Base-by-base conservation (phyloP, 768 basidiomycete genomes). In the Symmetrospora coprosmae region DNA sequence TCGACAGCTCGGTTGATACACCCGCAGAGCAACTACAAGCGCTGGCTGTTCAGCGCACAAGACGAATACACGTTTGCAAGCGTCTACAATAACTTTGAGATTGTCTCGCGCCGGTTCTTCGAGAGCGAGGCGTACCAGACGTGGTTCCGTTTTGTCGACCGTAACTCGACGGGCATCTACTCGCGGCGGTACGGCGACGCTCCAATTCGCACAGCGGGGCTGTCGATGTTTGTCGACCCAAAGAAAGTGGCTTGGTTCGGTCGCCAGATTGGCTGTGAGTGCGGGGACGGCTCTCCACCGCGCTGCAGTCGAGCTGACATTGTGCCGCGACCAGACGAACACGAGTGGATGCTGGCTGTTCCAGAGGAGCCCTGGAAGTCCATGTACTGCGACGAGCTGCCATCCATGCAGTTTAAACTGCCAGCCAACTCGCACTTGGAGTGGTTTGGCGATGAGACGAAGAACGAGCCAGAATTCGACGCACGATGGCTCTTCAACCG, bases 221-320 rank as follows among this genome's bases (percentile, higher is more conserved):
- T 46, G n/a, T 46, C 43, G 8, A 46, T 46, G 43, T 46, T 46
- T 46, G 43, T 46, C 9, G 43, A 46, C 21, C 43, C 43, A 7
- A 25, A 46, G n/a, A 46, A 46, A 21, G 43, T 46, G 27, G 43
- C 43, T 46, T 46, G 43, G 43, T 46, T 46, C 43, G 43, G 43
- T 13, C 9, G 43, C 19, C 43, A 46, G 27, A 46, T 46, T 19
- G 43, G 43, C 21, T 46, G 43, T 46, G n/a, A 7, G 43, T 46
- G 13, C 27, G 7, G 21, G n/a, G n/a, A n/a, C n/a, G n/a, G n/a
- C n/a, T 11, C 43, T 46, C 7, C 21, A 21, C 9, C 9, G 19
- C 8, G 9, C 21, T 21, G 21, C 9, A n/a, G 7, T 8, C 9
- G n/a, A 13, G 13, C 8, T 19, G 9, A 21, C 27, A n/a, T 25